A percentile compares a stretch with the other conserved stretches of the same genome.
Conservation (phyloP, 1,284 basidiomycete species). For the Malassezia sp. region DNA sequence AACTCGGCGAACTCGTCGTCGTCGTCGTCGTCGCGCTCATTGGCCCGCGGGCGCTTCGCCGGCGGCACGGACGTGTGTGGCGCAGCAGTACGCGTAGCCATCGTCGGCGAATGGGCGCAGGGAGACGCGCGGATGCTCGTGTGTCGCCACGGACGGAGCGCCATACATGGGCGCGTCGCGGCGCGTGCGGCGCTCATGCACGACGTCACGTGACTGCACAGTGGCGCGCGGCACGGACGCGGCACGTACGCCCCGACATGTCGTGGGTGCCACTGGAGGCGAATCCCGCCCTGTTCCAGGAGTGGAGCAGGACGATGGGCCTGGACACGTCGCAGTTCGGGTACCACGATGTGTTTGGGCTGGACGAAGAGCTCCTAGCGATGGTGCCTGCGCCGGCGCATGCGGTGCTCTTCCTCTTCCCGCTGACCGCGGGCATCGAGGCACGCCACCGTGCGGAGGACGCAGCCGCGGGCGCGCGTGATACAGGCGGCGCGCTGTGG, state of each 20-base stretch:
- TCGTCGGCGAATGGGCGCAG: too few relatives aligned
- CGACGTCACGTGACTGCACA: too few relatives aligned
- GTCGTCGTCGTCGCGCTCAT: neutral
- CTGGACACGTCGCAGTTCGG: conserved; percentile 43
- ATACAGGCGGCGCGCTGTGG: conserved; percentile 22
- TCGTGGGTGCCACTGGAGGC: conserved; percentile 46
- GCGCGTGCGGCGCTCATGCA: too few relatives aligned
- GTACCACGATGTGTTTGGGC: conserved; percentile 51
- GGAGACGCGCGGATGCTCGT: too few relatives aligned
- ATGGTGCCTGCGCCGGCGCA: conserved; percentile 49
- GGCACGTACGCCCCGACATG: too few relatives aligned
- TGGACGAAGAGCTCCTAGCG: conserved; percentile 50
- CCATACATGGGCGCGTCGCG: too few relatives aligned
- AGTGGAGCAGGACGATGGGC: conserved; percentile 34
- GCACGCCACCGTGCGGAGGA: conserved; percentile 21
- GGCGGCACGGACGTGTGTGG: too few relatives aligned
- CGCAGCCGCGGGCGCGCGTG: conserved; percentile 8
- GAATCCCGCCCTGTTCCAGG: conserved; percentile 43
- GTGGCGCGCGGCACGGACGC: too few relatives aligned
- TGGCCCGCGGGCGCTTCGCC: neutral
- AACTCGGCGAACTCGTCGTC: conserved; percentile 25
- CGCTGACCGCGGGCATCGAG: conserved; percentile 46
- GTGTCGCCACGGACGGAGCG: too few relatives aligned
- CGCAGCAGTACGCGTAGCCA: too few relatives aligned
- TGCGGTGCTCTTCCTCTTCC: conserved; percentile 51